A percentile compares a stretch with the other conserved stretches of the same genome.
These are phyloP conservation scores for Leptomonas seymouri DNA, from an alignment of 208 protist species.

Conservation along the genomic window DNA sequence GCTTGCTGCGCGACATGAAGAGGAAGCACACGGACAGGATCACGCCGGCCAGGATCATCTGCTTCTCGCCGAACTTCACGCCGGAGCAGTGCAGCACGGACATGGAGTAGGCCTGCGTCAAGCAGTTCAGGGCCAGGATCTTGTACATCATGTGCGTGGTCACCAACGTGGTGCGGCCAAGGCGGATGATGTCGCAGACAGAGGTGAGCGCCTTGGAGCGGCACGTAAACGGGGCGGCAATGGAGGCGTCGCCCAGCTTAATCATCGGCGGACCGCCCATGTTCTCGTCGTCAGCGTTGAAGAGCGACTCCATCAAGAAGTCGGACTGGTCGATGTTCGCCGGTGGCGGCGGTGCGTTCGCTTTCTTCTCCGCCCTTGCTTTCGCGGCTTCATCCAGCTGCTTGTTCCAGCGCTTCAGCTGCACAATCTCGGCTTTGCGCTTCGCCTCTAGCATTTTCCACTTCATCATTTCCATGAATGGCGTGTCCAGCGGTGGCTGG, in stretches of 20 bases:
- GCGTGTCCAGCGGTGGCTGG: constrained; percentile 52
- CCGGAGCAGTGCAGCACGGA: constrained; percentile 97
- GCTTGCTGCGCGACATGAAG: constrained; percentile 97
- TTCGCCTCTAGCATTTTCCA: constrained; percentile 85
- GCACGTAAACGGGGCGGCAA: constrained; percentile 95
- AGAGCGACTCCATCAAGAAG: constrained; percentile 91
- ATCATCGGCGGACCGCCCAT: constrained; percentile 88
- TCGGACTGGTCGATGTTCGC: constrained; percentile 47
- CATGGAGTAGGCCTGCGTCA: constrained; percentile 97
- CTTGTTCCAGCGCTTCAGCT: constrained; percentile 82
- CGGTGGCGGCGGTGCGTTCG: constrained; percentile 43
- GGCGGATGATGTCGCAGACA: constrained; percentile 95
- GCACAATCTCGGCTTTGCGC: constrained; percentile 83
- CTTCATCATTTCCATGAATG: constrained; percentile 78
- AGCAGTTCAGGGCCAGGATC: constrained; percentile 99
- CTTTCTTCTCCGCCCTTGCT: constrained; percentile 54
- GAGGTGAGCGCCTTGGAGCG: constrained; percentile 88
- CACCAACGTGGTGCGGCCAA: constrained; percentile 98
- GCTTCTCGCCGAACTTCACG: constrained; percentile 97
- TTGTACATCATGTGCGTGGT: constrained; percentile 99
- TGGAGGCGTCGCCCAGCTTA: constrained; percentile 94
- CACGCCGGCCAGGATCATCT: constrained; percentile 96
- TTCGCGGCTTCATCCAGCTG: constrained; percentile 67
- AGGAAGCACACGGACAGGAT: constrained; percentile 97
- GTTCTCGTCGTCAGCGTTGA: constrained; percentile 74